A percentile compares a stretch with the other conserved stretches of the same genome.
These are phyloP conservation scores for Pichia sp. DNA, from an alignment of 1,139 yeast species.

Conservation along the genomic window DNA sequence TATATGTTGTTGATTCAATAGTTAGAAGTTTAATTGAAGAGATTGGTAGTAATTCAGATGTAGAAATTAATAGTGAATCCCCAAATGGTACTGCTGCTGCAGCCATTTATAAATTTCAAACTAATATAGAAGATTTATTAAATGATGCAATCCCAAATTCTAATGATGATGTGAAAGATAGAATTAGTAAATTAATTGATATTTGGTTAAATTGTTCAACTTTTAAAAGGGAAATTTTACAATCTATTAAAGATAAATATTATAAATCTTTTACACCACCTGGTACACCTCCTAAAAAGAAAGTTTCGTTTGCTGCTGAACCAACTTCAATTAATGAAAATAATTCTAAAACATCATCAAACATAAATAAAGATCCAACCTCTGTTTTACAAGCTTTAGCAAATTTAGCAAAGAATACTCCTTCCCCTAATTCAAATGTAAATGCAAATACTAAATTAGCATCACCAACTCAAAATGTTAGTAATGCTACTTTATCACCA, in stretches of 20 bases:
- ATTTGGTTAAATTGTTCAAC: constrained; percentile 90
- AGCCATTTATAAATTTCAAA: constrained; percentile 58
- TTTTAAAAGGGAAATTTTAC: constrained; percentile 52
- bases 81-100: constrained; percentile 71
- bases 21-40: constrained; percentile 81
- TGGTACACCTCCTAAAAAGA: constrained; percentile 40
- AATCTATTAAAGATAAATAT: constrained; percentile 52
- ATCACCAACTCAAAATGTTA: constrained; percentile 8
- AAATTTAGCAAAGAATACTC: constrained; percentile 36
- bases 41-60: constrained; percentile 26
- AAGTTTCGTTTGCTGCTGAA: constrained; percentile 24
- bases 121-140: constrained; percentile 50
- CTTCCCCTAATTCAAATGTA: constrained; percentile 22
- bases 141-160: constrained; percentile 55
- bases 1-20: constrained; percentile 88
- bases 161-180: constrained; percentile 51
- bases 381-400: constrained; percentile 64
- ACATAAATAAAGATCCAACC: constrained; percentile 38
- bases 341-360: no score
- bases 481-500: constrained; percentile 3
- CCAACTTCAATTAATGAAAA: neutral
- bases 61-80: constrained; percentile 37
- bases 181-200: constrained; percentile 75
- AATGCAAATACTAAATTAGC: constrained; percentile 22
- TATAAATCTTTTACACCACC: constrained; percentile 55